Conservation (phyloP, 345 rosid species). For the Theobroma cacao region DNA sequence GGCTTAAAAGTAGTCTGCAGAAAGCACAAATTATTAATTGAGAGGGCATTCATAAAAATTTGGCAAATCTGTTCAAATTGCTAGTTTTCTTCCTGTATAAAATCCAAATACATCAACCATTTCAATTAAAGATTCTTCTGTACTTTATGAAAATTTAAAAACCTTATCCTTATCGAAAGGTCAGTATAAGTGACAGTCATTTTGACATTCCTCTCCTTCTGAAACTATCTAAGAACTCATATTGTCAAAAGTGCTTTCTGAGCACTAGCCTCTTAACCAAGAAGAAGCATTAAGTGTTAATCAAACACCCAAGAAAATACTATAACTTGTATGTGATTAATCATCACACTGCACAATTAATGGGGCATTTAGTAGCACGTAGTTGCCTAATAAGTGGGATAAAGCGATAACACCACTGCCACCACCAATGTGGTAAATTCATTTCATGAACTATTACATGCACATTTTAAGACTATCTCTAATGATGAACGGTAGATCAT, state of each 20-base stretch:
- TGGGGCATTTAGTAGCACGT: background rate
- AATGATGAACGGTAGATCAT: background rate
- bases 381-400: background rate
- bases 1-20: slow-evolving; percentile 60
- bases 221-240: background rate
- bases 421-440: background rate
- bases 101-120: background rate
- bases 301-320: background rate
- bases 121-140: background rate
- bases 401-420: background rate
- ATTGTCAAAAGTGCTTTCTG: background rate
- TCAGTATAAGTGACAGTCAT: background rate
- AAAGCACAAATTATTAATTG: slow-evolving; percentile 6
- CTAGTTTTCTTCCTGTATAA: background rate
- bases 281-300: background rate
- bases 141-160: background rate
- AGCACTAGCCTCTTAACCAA: background rate
- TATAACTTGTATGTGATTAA: background rate
- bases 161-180: background rate
- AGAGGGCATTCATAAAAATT: background rate
- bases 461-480: background rate
- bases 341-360: background rate
- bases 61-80: background rate
- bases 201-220: background rate
- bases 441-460: background rate